Evolutionary conservation across 306 rosid genomes (phyloP), one percentile per base, ranked within the genome.

Genomic region (Vigna hirtella): DNA sequence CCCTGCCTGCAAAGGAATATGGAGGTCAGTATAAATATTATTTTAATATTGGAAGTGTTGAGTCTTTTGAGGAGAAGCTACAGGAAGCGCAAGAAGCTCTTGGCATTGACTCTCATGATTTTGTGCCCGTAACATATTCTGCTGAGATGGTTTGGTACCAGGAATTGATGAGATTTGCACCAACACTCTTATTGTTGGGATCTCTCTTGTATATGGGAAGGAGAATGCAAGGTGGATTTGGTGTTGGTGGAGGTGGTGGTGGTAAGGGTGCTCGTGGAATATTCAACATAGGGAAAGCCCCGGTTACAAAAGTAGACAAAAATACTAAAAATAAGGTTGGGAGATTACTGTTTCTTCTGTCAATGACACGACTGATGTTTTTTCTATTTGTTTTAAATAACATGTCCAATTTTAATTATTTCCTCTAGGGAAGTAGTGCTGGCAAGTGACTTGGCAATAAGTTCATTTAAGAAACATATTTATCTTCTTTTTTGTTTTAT

Each of bases 251-350:
- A 9, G 75, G 89, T 1, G 68, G 75, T 4, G 87, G 93, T 3
- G 86, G 93, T 45, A 84, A 79, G 83, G 86, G 98, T 80, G 96
- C 87, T 20, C 96, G 97, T 74, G 97, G 97, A 61, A 89, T 92
- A 88, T 95, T 95, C 81, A 92, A 86, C 88, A 95, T 92, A n/a
- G 98, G 97, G 69, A 95, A 95, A 82, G 96, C 96, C 47, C 96
- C 87, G 38, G 90, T 95, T 64, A 91, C 89, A 2, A 95, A 87
- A 90, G 89, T 95, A 15, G 99, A 95, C 81, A 93, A 95, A 74
- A 90, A 93, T 84, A 64, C 99, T 43, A 93, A 91, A 87, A 95
- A 95, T 79, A 93, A 91, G 96, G 99, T 93, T 22, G 6, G 18
- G 8, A 66, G 32, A 43, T 66, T 43, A 73, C 42, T 70, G 36